A percentile compares a stretch with the other conserved stretches of the same genome.
phyloP scores from a whole-genome alignment of 1,284 basidiomycete species.

The Leucoagaricus sp. region DNA sequence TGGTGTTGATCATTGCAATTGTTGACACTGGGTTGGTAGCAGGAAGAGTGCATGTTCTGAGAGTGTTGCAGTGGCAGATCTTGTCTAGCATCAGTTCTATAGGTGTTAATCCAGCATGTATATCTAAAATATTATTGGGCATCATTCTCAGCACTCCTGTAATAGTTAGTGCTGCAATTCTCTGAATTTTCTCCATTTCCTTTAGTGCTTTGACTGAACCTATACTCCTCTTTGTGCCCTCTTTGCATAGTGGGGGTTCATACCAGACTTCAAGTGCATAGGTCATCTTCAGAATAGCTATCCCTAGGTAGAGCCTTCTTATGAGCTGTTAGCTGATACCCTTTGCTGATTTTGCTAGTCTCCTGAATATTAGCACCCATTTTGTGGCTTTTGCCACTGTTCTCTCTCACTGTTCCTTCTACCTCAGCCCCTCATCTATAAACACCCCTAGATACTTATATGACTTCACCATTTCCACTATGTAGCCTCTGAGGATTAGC shows the following conservation, averaged over 20 bases:
- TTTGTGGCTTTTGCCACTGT: slow-evolving; percentile 30
- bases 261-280: slow-evolving; percentile 39
- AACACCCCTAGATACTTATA: slow-evolving; percentile 36
- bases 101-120: slow-evolving; percentile 17
- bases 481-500: slow-evolving; percentile 10
- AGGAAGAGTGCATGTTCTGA: slow-evolving; percentile 17
- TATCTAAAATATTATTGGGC: slow-evolving; percentile 18
- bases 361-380: slow-evolving; percentile 22
- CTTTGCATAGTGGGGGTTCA: slow-evolving; percentile 21
- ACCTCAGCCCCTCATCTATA: slow-evolving; percentile 33
- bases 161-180: slow-evolving; percentile 21
- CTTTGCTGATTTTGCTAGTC: slow-evolving; percentile 20
- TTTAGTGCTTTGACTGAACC: slow-evolving; percentile 17
- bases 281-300: slow-evolving; percentile 34
- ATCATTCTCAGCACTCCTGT: slow-evolving; percentile 19
- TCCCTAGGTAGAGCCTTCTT: slow-evolving; percentile 27
- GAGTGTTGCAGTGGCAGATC: slow-evolving; percentile 13
- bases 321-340: slow-evolving; percentile 23
- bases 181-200: slow-evolving; percentile 17
- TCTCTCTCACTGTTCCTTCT: slow-evolving; percentile 27
- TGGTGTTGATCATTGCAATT: neutral
- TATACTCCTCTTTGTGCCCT: slow-evolving; percentile 3
- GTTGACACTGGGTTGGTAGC: slow-evolving; percentile 15
- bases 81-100: slow-evolving; percentile 13
- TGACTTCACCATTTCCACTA: slow-evolving; percentile 10